Base-by-base conservation (phyloP, 106 monocot genomes). In the Gastrodia elata region DNA sequence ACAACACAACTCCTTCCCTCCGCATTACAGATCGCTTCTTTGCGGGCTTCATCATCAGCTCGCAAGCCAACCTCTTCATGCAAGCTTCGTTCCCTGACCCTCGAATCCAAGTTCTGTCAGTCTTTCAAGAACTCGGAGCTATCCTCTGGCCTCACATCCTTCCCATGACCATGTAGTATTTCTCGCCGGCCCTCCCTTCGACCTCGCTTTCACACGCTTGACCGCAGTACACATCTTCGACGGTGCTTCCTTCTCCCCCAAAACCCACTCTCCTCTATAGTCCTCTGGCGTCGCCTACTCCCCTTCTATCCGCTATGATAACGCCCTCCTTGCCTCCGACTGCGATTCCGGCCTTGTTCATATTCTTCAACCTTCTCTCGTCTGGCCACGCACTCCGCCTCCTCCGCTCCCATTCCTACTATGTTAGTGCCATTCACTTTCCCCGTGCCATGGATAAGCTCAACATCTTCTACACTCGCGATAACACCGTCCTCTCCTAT, bases 231-330 rank as follows among this genome's bases (percentile, higher is more conserved):
- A 68, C 61, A 77, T 93, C 68, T 85, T 79, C 80, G 42, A 70
- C 70, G 87, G 72, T 25, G n/a, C 38, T 26, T 70, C 81, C 33
- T 82, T 86, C 68, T 38, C 73, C 37, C 84, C 92, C 20, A 84
- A 84, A 27, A 18, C 89, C 57, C 79, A 77, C 75, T 83, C 85
- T 46, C 86, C 84, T 0, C 28, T 88, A 67, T 68, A 84, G 33
- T 68, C 77, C 68, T 88, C 87, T 3, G 98, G 91, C 70, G 56
- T 93, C 55, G 81, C 93, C 42, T 93, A 79, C 76, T 93, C 98
- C 34, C 98, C 98, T 2, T 93, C 93, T 43, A 93, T 98, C 82
- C 93, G 98, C 42, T 91, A 78, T 75, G 98, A 98, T 46, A 93
- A 91, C 16, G 64, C n/a, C 83, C 88, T 98, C 32, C 83, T 93